These are phyloP conservation scores for Cryptomeria japonica DNA, from an alignment of 75 land plant species.

Conservation along the genomic window DNA sequence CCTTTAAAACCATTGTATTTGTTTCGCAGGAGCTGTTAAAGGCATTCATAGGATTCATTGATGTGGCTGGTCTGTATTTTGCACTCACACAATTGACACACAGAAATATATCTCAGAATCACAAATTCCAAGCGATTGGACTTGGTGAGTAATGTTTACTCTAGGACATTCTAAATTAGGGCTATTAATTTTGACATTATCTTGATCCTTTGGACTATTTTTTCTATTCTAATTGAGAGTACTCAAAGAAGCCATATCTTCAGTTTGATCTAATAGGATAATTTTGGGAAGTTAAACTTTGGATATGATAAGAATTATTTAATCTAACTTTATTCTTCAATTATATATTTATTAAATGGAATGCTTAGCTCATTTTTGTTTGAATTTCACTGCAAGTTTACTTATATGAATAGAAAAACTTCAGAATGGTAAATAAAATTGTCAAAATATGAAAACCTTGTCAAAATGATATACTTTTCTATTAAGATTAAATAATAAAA, in stretches of 20 bases:
- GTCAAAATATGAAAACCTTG: background rate
- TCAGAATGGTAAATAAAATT: background rate
- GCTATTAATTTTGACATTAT: background rate
- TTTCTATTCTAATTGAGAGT: background rate
- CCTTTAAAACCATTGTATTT: background rate
- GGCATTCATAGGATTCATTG: slow-evolving; percentile 85
- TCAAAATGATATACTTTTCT: background rate
- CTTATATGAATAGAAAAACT: background rate
- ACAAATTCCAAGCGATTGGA: slow-evolving; percentile 98
- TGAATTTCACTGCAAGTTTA: background rate
- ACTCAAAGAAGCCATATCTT: background rate
- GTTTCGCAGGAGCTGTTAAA: slow-evolving; percentile 81
- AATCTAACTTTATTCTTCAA: background rate
- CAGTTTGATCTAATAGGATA: background rate
- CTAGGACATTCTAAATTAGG: background rate
- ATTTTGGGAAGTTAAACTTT: background rate
- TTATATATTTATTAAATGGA: background rate
- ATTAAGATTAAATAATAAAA: no score
- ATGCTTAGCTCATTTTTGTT: background rate
- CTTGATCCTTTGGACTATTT: background rate
- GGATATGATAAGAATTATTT: background rate
- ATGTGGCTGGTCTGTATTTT: slow-evolving; percentile 95
- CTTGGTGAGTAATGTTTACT: slow-evolving; percentile 56
- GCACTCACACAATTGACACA: slow-evolving; percentile 96
- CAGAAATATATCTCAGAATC: slow-evolving; percentile 94